These are phyloP conservation scores for Cenchrus purpureus DNA, from an alignment of 176 grass and related monocot species.

Conservation along the genomic window DNA sequence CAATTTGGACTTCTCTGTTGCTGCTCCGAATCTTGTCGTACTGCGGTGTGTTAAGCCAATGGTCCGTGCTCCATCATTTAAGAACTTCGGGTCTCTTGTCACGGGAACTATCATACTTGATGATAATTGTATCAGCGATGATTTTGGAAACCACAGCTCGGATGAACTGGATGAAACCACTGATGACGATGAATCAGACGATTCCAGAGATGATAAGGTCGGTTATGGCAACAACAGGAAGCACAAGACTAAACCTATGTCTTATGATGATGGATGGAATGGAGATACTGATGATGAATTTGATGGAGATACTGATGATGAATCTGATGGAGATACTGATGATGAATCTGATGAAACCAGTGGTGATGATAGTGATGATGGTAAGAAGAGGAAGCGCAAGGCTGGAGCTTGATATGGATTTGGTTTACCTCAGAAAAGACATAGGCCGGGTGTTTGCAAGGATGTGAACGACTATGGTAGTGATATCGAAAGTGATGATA, in stretches of 20 bases:
- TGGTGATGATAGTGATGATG: neutral
- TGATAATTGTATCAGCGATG: conserved; percentile 6
- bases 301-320: neutral
- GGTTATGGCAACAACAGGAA: neutral
- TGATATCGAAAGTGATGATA: conserved; percentile 38
- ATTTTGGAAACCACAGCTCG: conserved; percentile 18
- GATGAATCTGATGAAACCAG: neutral
- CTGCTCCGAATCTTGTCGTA: neutral
- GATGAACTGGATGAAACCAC: conserved; percentile 27
- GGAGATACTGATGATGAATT: neutral
- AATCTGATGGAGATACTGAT: neutral
- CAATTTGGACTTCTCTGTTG: neutral
- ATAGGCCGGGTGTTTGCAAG: neutral
- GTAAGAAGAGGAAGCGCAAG: conserved; percentile 8
- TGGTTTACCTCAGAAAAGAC: neutral
- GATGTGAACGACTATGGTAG: conserved; percentile 12
- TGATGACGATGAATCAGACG: neutral
- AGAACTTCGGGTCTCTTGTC: conserved; percentile 9
- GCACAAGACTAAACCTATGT: neutral
- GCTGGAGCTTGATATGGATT: conserved; percentile 2
- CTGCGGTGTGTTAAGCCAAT: neutral
- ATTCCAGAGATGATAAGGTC: too few species aligned
- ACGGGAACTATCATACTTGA: conserved; percentile 25
- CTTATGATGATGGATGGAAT: neutral
- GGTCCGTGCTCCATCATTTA: neutral